A percentile compares a stretch with the other conserved stretches of the same genome.
Conservation (phyloP, 192 early-diverging fungal species). For the Backusella tarrabulga region DNA sequence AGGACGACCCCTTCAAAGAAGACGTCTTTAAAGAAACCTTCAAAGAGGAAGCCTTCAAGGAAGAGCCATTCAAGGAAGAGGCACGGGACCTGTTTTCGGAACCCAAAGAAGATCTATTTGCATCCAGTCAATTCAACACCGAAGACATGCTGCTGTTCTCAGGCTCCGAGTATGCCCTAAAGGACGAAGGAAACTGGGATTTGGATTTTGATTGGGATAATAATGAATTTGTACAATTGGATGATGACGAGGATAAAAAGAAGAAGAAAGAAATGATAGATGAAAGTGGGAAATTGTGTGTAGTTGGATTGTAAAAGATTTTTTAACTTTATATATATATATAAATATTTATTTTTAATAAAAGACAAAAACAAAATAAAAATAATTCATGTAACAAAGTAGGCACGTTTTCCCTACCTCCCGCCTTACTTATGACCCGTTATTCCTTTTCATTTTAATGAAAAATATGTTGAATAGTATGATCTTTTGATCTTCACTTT, state of each 20-base stretch:
- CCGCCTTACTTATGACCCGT: no score
- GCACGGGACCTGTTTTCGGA: neutral
- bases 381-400: no score
- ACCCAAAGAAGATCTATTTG: neutral
- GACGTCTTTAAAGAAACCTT: no score
- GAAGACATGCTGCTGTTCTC: neutral
- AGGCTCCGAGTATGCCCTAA: neutral
- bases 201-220: constrained; percentile 13
- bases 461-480: no score
- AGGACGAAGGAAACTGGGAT: neutral
- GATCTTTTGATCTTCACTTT: no score
- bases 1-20: no score
- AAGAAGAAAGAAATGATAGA: constrained; percentile 11
- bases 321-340: neutral
- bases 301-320: constrained; percentile 3
- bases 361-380: no score
- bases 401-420: no score
- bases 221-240: constrained; percentile 4
- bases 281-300: constrained; percentile 13
- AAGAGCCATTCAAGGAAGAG: neutral
- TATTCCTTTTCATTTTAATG: no score
- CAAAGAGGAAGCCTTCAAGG: no score
- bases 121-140: neutral
- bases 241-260: neutral
- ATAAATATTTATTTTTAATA: neutral